Evolutionary conservation across 129 eudicot genomes (phyloP), one percentile per base, ranked within the genome.

Genomic region (Smallanthus sonchifolius): DNA sequence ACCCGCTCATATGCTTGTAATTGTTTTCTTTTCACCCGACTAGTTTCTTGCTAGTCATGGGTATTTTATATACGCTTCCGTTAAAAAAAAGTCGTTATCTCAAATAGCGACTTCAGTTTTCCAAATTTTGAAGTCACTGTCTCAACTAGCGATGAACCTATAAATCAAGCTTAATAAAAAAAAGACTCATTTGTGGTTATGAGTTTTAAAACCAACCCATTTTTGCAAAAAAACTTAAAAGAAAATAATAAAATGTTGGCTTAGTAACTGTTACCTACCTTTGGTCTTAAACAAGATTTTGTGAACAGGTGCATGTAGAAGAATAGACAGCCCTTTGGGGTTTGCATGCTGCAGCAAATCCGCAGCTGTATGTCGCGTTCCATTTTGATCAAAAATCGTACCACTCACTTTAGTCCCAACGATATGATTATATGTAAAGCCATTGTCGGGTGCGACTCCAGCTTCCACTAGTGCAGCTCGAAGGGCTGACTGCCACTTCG

Each of bases 341-440:
- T 65, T 36, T n/a, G 49, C 69, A 65, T 65, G 7, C 48, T 16
- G 69, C 11, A 65, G 7, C 48, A 65, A 65, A 65, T 65, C 49
- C 7, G 49, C 69, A 3, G 69, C 69, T 0, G 49, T 65, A 37
- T 65, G 69, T 65, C 48, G 48, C 2, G 48, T 38, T 4, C 69
- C 69, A 65, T 65, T 65, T 37, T 8, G 9, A 65, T 37, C 48
- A 8, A 65, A 65, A 37, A 65, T 65, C 0, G 69, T 65, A 65
- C 47, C 69, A 65, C 69, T 7, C 47, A 39, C 47, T 65, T 65
- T 65, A 4, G 69, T 39, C 45, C 69, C 69, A 37, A 65, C 3
- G 8, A 65, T 10, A 40, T 65, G 69, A 65, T 65, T 49, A 65
- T 65, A 65, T 0, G 69, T 65, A 37, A 37, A 17, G 3, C 69